These are phyloP conservation scores for Leccinum rimulosum DNA, from an alignment of 768 basidiomycete species.

Conservation along the genomic window DNA sequence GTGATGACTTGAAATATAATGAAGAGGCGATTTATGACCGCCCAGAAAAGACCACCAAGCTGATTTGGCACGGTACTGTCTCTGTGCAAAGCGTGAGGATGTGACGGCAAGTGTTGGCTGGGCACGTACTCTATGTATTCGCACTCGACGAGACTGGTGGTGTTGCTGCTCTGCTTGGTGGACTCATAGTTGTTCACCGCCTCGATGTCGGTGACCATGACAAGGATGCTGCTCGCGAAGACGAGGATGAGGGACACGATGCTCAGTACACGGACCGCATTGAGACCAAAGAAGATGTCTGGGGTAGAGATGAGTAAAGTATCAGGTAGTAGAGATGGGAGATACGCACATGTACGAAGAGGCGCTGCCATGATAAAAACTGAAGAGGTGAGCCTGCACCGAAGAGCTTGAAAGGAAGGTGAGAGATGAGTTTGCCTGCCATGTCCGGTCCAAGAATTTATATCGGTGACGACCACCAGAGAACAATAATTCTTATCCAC, in stretches of 20 bases:
- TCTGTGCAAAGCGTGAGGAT: constrained; percentile 37
- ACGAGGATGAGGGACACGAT: constrained; percentile 78
- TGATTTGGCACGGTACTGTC: constrained; percentile 86
- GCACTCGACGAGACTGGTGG: constrained; percentile 45
- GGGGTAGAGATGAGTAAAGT: constrained; percentile 3
- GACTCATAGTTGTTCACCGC: constrained; percentile 68
- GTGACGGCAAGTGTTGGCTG: background rate
- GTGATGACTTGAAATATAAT: constrained; percentile 83
- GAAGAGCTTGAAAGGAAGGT: constrained; percentile 11
- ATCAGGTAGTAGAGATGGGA: background rate
- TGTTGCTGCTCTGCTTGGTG: constrained; percentile 33
- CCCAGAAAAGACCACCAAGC: constrained; percentile 89
- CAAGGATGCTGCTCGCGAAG: constrained; percentile 75
- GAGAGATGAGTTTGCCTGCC: constrained; percentile 3
- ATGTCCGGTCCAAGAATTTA: constrained; percentile 11
- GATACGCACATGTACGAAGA: constrained; percentile 44
- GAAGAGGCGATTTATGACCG: constrained; percentile 81
- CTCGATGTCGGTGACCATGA: constrained; percentile 68
- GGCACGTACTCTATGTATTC: constrained; percentile 74
- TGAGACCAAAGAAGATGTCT: constrained; percentile 76
- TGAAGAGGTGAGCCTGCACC: constrained; percentile 34
- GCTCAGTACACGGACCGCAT: constrained; percentile 73
- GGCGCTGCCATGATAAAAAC: constrained; percentile 23
- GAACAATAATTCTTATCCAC: background rate
- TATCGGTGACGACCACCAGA: constrained; percentile 29